Base-by-base conservation (phyloP, 805 yeast genomes). In the Phaffomyces opuntiae region DNA sequence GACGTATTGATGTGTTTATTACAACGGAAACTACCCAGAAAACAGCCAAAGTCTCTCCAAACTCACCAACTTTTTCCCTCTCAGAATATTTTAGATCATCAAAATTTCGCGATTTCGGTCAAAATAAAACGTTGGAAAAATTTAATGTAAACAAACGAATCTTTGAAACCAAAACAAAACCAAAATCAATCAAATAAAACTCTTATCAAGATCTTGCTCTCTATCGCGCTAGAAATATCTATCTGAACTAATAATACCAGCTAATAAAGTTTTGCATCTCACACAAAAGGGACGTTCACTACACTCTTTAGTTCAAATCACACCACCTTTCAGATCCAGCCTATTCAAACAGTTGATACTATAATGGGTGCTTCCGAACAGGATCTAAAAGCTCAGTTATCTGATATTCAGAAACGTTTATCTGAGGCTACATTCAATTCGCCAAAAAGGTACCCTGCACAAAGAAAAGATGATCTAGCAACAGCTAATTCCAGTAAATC, bases 331-430 rank as follows among this genome's bases (percentile, higher is more conserved):
- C 17, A 35, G 24, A 40, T 17, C 38, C 19, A 29, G 16, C 34
- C 6, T 9, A 21, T 26, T 33, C 6, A 4, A 29, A 11, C 33
- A 36, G 32, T 40, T 32, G 19, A n/a, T n/a, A 6, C 33, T 11
- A 33, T 12, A 33, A 45, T 45, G 48, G 48, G 59, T 9, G 55
- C 55, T 33, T 49, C 60, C 16, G 61, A 58, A 14, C 49, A 60
- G 36, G 70, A 68, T 40, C 59, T 70, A 50, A 68, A 67, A 51
- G 56, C 63, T 27, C 77, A 73, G 54, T 57, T 73, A 9, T 64
- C 66, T 21, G 74, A 72, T 44, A 61, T 73, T 21, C 76, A 73
- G 56, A 64, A 63, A 44, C 54, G 65, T 44, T 49, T 66, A n/a
- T 57, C 67, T 24, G 64, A 63, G 46, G 53, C 61, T 6, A 57